Conservation (phyloP, 176 grass and related monocot genomes). For the Oryza brachyantha region DNA sequence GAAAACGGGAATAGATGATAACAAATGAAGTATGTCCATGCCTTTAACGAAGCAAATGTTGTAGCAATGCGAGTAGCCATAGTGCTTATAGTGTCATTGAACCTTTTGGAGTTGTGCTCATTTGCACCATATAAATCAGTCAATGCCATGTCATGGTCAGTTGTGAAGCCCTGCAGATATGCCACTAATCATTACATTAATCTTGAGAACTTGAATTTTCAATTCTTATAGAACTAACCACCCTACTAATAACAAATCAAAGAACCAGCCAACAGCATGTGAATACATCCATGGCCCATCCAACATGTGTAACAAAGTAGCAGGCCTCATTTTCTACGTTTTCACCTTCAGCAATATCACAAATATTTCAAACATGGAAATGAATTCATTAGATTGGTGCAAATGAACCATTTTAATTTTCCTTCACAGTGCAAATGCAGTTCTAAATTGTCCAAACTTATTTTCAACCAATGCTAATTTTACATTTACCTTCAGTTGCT, state of each 20-base stretch:
- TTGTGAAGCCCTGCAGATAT: conserved; percentile 67
- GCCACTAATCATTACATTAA: conserved; percentile 5
- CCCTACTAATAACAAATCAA: not conserved
- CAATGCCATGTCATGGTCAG: conserved; percentile 86
- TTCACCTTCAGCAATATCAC: conserved; percentile 15
- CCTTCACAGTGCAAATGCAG: conserved; percentile 8
- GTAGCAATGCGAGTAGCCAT: conserved; percentile 91
- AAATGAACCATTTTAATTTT: conserved; percentile 1
- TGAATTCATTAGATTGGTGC: conserved; percentile 16
- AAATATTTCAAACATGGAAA: conserved; percentile 3
- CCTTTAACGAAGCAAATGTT: conserved; percentile 89
- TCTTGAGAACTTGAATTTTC: not conserved
- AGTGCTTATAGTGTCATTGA: conserved; percentile 61
- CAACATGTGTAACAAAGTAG: not conserved
- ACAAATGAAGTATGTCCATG: conserved; percentile 31
- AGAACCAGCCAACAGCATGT: not conserved
- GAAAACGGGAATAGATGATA: not conserved
- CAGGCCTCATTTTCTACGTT: not conserved
- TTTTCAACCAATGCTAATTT: not conserved
- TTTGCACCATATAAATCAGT: conserved; percentile 62
- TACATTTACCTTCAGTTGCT: not conserved
- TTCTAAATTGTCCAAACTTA: not conserved
- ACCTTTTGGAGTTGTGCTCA: conserved; percentile 54
- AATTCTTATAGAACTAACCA: not conserved
- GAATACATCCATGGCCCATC: not conserved